phyloP scores from a whole-genome alignment of 176 grass and related monocot genomes.

The Hordeum vulgare region DNA sequence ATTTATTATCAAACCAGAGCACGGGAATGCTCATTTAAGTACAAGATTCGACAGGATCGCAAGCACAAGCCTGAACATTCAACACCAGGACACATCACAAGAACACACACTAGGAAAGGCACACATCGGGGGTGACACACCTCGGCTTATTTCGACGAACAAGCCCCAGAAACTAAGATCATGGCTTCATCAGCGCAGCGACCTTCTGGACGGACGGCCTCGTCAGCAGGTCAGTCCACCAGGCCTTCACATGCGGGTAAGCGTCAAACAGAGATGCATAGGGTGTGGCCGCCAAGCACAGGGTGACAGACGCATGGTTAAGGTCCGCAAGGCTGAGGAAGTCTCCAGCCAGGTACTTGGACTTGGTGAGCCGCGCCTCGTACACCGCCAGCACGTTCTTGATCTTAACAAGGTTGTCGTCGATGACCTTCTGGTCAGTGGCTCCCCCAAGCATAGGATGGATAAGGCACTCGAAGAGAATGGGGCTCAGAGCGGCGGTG shows the following conservation, averaged over 20 bases:
- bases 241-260: constrained; percentile 58
- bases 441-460: constrained; percentile 42
- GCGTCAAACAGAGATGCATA: constrained; percentile 26
- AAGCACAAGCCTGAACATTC: not conserved
- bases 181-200: constrained; percentile 32
- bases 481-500: constrained; percentile 14
- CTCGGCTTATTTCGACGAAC: constrained; percentile 23
- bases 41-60: not conserved
- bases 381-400: constrained; percentile 54
- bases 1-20: constrained; percentile 30
- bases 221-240: constrained; percentile 46
- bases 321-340: constrained; percentile 58
- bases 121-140: not conserved
- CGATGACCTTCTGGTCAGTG: constrained; percentile 36
- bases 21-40: constrained; percentile 22
- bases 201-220: constrained; percentile 52
- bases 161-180: not conserved
- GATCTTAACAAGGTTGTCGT: constrained; percentile 37
- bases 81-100: constrained; percentile 3
- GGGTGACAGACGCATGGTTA: constrained; percentile 37
- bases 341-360: constrained; percentile 64
- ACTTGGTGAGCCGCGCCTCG: constrained; percentile 37
- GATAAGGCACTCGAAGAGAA: constrained; percentile 30
- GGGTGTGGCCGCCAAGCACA: constrained; percentile 39
- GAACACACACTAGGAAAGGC: not conserved